Conservation (phyloP, 2,329 filamentous ascomycete species). For the Claviceps fusiformis region DNA sequence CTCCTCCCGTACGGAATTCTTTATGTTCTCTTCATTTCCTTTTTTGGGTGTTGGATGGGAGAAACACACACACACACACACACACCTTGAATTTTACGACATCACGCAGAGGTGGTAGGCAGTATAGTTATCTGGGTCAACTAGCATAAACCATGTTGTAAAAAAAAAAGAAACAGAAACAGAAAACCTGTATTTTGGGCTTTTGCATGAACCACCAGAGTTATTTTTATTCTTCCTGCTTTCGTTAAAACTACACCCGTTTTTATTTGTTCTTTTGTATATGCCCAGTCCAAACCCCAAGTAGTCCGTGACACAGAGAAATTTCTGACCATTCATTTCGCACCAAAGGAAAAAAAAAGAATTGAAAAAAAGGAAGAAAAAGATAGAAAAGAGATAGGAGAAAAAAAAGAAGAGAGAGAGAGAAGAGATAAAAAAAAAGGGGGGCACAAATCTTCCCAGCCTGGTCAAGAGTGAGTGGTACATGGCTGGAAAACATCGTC, state of each 20-base stretch:
- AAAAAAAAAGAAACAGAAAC: not conserved
- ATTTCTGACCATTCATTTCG: slow-evolving; percentile 2
- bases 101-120: not conserved
- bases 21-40: not conserved
- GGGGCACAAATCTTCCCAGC: not conserved
- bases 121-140: not conserved
- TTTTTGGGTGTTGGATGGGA: not conserved
- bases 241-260: slow-evolving; percentile 5
- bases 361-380: not conserved
- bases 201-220: slow-evolving; percentile 17
- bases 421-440: not conserved
- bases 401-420: not conserved
- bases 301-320: slow-evolving; percentile 9
- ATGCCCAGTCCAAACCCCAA: slow-evolving; percentile 9
- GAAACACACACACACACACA: not conserved
- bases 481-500: not conserved
- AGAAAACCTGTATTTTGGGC: slow-evolving; percentile 4
- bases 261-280: slow-evolving; percentile 9
- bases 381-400: no score
- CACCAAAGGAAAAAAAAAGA: not conserved
- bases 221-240: slow-evolving; percentile 6
- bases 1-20: not conserved
- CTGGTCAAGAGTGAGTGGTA: not conserved
- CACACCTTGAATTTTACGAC: not conserved
- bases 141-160: not conserved